Percentiles rank a stretch among this genome's conserved stretches.
phyloP scores from a whole-genome alignment of 2,329 filamentous ascomycete genomes.

The Rhynchosporium agropyri region DNA sequence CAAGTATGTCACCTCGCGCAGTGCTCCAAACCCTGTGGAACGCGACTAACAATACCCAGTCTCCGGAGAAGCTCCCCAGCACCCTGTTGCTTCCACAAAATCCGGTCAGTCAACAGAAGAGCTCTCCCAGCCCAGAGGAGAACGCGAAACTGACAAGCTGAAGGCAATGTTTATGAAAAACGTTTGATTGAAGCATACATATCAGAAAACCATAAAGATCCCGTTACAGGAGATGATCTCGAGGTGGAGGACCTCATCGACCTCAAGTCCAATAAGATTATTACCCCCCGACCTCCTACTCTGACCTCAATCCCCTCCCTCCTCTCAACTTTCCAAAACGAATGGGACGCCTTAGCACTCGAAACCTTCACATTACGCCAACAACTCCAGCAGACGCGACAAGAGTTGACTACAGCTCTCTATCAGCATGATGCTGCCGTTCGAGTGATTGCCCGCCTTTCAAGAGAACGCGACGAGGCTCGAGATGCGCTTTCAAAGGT shows the following conservation, averaged over 20 bases:
- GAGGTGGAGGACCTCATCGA: constrained; percentile 83
- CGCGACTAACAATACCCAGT: constrained; percentile 56
- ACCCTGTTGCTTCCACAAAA: constrained; percentile 92
- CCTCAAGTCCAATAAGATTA: constrained; percentile 79
- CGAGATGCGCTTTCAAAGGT: constrained; percentile 85
- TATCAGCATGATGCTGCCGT: constrained; percentile 99
- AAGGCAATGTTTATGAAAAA: constrained; percentile 91
- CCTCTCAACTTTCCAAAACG: constrained; percentile 92
- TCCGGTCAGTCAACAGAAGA: constrained; percentile 65
- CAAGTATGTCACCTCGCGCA: constrained; percentile 55
- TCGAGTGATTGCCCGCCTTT: constrained; percentile 86
- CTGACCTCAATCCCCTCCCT: constrained; percentile 96
- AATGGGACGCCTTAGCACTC: constrained; percentile 93
- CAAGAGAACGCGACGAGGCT: constrained; percentile 91
- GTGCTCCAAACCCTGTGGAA: neutral
- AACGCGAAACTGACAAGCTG: constrained; percentile 29
- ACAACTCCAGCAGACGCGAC: constrained; percentile 84
- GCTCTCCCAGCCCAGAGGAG: constrained; percentile 17
- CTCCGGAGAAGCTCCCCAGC: constrained; percentile 93
- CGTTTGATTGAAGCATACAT: constrained; percentile 95
- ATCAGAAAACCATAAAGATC: constrained; percentile 88
- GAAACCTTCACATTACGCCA: constrained; percentile 92
- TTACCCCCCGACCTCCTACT: constrained; percentile 86
- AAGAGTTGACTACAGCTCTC: constrained; percentile 89
- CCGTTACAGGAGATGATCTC: constrained; percentile 84